These are phyloP conservation scores for Claviceps digitariae DNA, from an alignment of 2,329 filamentous ascomycete species.

Conservation along the genomic window DNA sequence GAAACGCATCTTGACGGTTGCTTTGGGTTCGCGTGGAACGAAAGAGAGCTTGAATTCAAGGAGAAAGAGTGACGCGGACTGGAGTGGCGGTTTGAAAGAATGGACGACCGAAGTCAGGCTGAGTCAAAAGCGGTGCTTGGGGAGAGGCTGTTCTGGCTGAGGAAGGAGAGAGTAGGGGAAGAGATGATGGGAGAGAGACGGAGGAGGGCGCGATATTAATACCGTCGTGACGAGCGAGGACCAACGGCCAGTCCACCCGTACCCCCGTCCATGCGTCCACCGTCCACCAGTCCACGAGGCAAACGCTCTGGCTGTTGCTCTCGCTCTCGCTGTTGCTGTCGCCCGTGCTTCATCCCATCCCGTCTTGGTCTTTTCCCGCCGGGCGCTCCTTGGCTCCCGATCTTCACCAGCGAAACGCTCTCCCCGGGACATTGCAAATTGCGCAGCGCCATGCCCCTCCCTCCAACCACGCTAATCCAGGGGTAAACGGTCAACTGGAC, in stretches of 20 bases:
- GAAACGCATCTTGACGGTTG: slow-evolving; percentile 49
- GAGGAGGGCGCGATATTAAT: slow-evolving; percentile 35
- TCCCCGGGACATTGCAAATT: slow-evolving; percentile 1
- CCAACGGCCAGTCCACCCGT: no score
- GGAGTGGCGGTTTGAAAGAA: slow-evolving; percentile 31
- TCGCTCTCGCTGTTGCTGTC: not conserved
- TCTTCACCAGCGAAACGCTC: not conserved
- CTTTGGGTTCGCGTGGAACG: slow-evolving; percentile 16
- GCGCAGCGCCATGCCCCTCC: not conserved
- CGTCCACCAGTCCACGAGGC: no score
- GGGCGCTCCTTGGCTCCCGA: not conserved
- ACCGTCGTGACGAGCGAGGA: slow-evolving; percentile 9
- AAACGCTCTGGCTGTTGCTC: no score
- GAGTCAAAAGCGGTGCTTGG: slow-evolving; percentile 26
- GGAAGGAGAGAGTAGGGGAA: slow-evolving; percentile 19
- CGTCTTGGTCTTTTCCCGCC: not conserved
- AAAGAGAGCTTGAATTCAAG: slow-evolving; percentile 7
- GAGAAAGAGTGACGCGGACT: slow-evolving; percentile 8
- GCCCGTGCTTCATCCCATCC: not conserved
- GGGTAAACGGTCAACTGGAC: slow-evolving; percentile 1
- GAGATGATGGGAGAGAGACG: slow-evolving; percentile 9
- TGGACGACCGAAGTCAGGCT: slow-evolving; percentile 45
- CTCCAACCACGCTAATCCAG: slow-evolving; percentile 7
- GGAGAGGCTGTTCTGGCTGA: slow-evolving; percentile 30
- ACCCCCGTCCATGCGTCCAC: no score